These are phyloP conservation scores for Tolypocladium ovalisporum DNA, from an alignment of 2,329 filamentous ascomycete species.

Conservation along the genomic window DNA sequence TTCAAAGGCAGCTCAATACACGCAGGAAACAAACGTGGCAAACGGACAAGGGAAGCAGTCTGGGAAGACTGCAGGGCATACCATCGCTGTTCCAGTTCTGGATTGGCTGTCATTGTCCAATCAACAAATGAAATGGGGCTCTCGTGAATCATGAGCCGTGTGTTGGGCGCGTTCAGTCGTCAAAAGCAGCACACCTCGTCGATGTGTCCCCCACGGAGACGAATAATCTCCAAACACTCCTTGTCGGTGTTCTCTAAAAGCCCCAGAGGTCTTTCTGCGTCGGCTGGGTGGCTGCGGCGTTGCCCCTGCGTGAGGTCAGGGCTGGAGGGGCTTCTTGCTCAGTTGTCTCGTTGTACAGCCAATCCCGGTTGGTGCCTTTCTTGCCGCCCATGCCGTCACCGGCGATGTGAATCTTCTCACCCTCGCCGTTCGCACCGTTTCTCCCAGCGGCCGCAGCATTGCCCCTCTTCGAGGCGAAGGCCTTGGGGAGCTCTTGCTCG, in stretches of 20 bases:
- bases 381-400: slow-evolving; percentile 57
- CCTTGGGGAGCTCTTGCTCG: slow-evolving; percentile 14
- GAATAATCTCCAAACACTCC: slow-evolving; percentile 1
- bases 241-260: slow-evolving; percentile 21
- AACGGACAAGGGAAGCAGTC: not conserved
- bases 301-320: slow-evolving; percentile 21
- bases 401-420: slow-evolving; percentile 34
- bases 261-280: slow-evolving; percentile 31
- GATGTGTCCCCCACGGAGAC: not conserved
- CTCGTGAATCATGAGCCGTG: slow-evolving; percentile 23
- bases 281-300: slow-evolving; percentile 5
- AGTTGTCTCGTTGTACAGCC: slow-evolving; percentile 47
- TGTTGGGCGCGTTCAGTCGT: slow-evolving; percentile 18
- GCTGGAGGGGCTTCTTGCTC: slow-evolving; percentile 23
- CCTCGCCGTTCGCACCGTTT: slow-evolving; percentile 20
- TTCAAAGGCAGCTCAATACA: not conserved
- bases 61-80: not conserved
- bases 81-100: not conserved
- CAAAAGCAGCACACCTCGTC: slow-evolving; percentile 4
- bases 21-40: not conserved
- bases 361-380: slow-evolving; percentile 40
- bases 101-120: not conserved
- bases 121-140: slow-evolving; percentile 3
- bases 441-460: slow-evolving; percentile 7
- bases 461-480: slow-evolving; percentile 20